phyloP scores from a whole-genome alignment of 371 early-diverging fungal genomes.

The Dichotomocladium elegans region DNA sequence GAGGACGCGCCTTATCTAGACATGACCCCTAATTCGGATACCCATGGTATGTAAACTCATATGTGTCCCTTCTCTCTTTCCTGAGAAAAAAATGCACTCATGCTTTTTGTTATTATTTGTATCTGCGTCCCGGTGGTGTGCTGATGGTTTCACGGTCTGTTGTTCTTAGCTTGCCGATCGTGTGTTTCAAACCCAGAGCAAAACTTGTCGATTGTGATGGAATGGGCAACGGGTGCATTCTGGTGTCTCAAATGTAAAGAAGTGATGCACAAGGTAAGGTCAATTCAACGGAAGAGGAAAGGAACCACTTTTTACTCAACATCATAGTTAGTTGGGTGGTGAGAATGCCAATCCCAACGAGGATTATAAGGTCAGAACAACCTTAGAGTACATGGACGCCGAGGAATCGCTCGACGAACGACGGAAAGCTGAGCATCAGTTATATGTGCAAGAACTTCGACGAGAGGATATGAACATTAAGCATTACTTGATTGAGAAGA shows the following conservation, averaged over 20 bases:
- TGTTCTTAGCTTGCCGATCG: neutral
- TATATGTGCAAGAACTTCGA: conserved; percentile 42
- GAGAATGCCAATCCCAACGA: conserved; percentile 9
- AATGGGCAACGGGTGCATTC: conserved; percentile 17
- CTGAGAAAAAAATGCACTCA: no score
- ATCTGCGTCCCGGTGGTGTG: neutral
- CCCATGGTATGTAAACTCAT: neutral
- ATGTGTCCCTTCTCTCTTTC: no score
- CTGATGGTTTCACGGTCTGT: neutral
- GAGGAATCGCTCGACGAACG: conserved; percentile 29
- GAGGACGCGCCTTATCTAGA: conserved; percentile 19
- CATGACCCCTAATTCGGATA: conserved; percentile 22
- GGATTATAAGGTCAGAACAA: conserved; percentile 11
- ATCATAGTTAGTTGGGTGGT: conserved; percentile 12
- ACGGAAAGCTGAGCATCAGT: conserved; percentile 38
- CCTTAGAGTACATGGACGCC: conserved; percentile 14
- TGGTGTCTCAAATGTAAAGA: conserved; percentile 15
- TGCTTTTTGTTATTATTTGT: no score
- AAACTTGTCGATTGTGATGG: conserved; percentile 16
- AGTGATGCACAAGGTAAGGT: conserved; percentile 17
- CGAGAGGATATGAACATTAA: conserved; percentile 40
- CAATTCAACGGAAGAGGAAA: no score
- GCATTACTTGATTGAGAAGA: conserved; percentile 39
- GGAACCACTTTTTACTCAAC: neutral
- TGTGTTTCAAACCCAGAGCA: conserved; percentile 14